These are phyloP conservation scores for Trebouxia sp. DNA, from an alignment of 139 green algal genomes.

Conservation along the genomic window DNA sequence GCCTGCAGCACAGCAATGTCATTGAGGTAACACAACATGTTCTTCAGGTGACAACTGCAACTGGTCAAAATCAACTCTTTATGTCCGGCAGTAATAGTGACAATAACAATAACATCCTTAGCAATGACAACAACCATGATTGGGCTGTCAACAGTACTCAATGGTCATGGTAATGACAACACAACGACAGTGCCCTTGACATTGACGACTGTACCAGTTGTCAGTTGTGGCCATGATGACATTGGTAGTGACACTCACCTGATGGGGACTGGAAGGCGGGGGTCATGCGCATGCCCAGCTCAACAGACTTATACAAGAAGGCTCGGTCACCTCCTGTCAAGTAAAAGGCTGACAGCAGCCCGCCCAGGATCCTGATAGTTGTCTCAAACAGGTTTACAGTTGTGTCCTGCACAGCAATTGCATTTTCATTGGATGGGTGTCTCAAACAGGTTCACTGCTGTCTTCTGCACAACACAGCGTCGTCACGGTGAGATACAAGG, in stretches of 20 bases:
- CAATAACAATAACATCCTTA: neutral
- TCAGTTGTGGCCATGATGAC: neutral
- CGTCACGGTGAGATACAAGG: constrained; percentile 67
- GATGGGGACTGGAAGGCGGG: constrained; percentile 47
- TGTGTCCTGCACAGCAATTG: constrained; percentile 21
- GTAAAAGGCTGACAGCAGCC: constrained; percentile 79
- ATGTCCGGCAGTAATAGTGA: neutral
- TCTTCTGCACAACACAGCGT: constrained; percentile 34
- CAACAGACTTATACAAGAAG: constrained; percentile 40
- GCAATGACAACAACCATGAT: neutral
- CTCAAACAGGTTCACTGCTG: constrained; percentile 43
- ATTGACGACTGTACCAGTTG: neutral
- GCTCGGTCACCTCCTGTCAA: constrained; percentile 34
- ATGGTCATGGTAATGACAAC: neutral
- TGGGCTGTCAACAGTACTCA: neutral
- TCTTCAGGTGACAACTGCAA: neutral
- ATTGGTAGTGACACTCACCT: constrained; percentile 13
- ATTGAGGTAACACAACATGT: neutral
- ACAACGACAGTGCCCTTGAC: neutral
- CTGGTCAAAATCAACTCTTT: neutral
- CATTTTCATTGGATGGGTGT: constrained; percentile 65
- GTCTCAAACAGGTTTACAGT: constrained; percentile 88
- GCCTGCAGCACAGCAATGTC: constrained; percentile 17
- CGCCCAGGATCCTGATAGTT: constrained; percentile 92
- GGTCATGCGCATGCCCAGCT: constrained; percentile 50